phyloP scores from a whole-genome alignment of 2,329 filamentous ascomycete species.

The Ceratocystis destructans region DNA sequence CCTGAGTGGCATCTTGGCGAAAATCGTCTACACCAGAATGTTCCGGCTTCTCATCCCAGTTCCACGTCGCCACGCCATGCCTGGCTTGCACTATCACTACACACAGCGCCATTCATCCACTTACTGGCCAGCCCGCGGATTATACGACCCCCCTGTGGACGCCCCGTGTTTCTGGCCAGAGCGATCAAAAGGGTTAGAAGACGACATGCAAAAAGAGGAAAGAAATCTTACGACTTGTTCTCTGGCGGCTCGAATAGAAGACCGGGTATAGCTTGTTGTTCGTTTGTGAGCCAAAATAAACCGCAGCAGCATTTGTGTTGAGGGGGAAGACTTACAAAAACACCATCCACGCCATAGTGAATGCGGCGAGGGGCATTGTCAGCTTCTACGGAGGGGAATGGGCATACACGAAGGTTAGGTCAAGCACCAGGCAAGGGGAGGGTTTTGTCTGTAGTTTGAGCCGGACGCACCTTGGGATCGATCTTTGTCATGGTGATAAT shows the following conservation, averaged over 20 bases:
- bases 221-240: constrained; percentile 25
- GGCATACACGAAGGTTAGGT: constrained; percentile 13
- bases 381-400: constrained; percentile 21
- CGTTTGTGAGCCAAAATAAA: not conserved
- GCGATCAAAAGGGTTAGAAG: constrained; percentile 6
- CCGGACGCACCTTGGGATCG: constrained; percentile 18
- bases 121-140: constrained; percentile 11
- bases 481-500: constrained; percentile 17
- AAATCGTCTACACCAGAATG: too few species aligned
- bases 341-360: constrained; percentile 40
- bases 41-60: too few species aligned
- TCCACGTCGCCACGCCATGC: too few species aligned
- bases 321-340: constrained; percentile 29
- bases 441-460: not conserved
- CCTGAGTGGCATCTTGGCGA: too few species aligned
- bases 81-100: too few species aligned
- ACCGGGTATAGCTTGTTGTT: constrained; percentile 28
- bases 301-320: not conserved
- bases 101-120: not conserved
- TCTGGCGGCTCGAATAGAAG: constrained; percentile 30
- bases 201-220: not conserved
- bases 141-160: constrained; percentile 4
- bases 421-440: not conserved
- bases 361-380: constrained; percentile 38
- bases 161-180: constrained; percentile 6